phyloP scores from a whole-genome alignment of 176 grass and related monocot species.

The Oryza longistaminata region DNA sequence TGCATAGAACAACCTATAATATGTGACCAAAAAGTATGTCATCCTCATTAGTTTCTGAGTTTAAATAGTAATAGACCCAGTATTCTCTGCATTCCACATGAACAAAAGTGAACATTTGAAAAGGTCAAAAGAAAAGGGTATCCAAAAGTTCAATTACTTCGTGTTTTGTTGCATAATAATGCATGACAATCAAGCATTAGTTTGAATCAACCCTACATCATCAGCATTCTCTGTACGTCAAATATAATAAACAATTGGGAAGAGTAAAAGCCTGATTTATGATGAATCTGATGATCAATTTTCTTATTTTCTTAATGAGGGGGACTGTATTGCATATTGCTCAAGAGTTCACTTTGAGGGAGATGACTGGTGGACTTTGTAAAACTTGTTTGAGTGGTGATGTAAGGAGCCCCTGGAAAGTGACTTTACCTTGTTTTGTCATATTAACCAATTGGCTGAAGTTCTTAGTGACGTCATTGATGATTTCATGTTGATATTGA shows the following conservation, averaged over 20 bases:
- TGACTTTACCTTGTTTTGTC: constrained; percentile 8
- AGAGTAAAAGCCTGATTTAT: neutral
- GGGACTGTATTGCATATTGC: neutral
- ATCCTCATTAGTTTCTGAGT: neutral
- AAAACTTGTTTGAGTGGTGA: neutral
- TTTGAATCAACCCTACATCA: neutral
- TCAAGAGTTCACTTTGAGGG: neutral
- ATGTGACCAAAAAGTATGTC: constrained; percentile 10
- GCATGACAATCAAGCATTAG: neutral
- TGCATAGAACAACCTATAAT: neutral
- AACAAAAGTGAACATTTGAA: neutral
- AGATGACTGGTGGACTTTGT: neutral
- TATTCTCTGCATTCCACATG: neutral
- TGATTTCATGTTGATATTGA: constrained; percentile 37
- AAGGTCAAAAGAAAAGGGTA: neutral
- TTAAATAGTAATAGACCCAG: neutral
- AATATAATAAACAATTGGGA: neutral
- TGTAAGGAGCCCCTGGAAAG: constrained; percentile 7
- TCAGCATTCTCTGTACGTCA: neutral
- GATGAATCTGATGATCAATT: neutral
- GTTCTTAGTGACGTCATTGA: constrained; percentile 18
- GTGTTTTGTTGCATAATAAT: neutral
- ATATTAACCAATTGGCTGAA: constrained; percentile 15
- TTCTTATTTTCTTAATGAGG: neutral
- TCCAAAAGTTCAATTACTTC: neutral